These are phyloP conservation scores for Xylona heveae DNA, from an alignment of 495 filamentous ascomycete species.

Conservation along the genomic window DNA sequence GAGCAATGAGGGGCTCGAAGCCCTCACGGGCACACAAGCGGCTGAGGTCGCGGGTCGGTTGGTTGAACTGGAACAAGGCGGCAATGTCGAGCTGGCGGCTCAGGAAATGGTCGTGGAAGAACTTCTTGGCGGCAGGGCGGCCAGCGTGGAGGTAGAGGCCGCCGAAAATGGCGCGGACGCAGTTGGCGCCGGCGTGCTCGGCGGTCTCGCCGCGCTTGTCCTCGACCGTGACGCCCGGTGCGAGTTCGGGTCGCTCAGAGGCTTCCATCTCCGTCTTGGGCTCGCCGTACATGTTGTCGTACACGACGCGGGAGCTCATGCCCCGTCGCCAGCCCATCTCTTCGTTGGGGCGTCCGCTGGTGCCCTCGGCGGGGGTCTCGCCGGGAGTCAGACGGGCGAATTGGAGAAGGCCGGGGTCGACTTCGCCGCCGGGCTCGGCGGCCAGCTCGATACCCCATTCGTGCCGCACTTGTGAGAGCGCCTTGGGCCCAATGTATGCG, in stretches of 20 bases:
- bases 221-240: constrained; percentile 5
- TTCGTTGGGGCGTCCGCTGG: constrained; percentile 7
- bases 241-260: constrained; percentile 6
- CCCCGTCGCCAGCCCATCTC: constrained; percentile 42
- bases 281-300: constrained; percentile 66
- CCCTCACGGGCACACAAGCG: constrained; percentile 68
- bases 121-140: constrained; percentile 45
- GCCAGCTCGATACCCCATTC: constrained; percentile 86
- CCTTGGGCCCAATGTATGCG: constrained; percentile 53
- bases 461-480: constrained; percentile 43
- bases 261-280: constrained; percentile 19
- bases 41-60: constrained; percentile 60
- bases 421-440: constrained; percentile 65
- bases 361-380: constrained; percentile 15
- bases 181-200: constrained; percentile 34
- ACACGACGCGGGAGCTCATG: constrained; percentile 45
- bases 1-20: constrained; percentile 72
- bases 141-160: constrained; percentile 65
- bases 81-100: constrained; percentile 56
- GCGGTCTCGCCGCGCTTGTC: constrained; percentile 21
- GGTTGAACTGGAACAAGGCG: constrained; percentile 58
- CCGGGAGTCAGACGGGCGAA: constrained; percentile 42
- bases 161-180: constrained; percentile 63
- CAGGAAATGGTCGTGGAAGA: constrained; percentile 66
- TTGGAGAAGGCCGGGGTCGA: constrained; percentile 85